Evolutionary conservation across 257 asterid genomes (phyloP).

Genomic region (Solanum habrochaites): DNA sequence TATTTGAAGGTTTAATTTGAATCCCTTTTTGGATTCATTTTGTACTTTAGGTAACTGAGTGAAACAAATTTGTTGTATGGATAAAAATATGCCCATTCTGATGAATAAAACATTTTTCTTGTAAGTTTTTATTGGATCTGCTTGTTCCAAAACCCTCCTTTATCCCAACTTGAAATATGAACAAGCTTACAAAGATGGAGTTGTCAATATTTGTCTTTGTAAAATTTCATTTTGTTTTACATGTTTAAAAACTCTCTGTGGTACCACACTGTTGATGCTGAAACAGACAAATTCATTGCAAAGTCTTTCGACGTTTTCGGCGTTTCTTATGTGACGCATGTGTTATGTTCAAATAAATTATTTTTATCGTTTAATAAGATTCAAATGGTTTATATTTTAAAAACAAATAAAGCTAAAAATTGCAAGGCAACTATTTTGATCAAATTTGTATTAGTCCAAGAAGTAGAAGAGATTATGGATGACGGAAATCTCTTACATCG

Average conservation of each 20-base stretch:
- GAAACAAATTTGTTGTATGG: neutral
- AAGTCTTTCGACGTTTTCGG: too few relatives aligned
- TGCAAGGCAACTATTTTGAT: too few relatives aligned
- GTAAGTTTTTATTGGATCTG: neutral
- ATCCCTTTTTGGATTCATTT: neutral
- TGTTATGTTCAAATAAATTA: too few relatives aligned
- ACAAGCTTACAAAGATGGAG: neutral
- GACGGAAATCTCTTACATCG: neutral
- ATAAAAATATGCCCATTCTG: neutral
- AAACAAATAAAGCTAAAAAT: neutral
- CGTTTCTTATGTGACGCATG: too few relatives aligned
- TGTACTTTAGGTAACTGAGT: neutral
- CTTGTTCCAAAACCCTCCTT: neutral
- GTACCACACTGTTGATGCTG: neutral
- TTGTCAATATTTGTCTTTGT: neutral
- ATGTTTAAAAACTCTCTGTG: neutral
- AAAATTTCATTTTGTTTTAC: neutral
- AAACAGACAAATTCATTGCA: too few relatives aligned
- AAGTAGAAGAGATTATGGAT: neutral
- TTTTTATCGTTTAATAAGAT: too few relatives aligned
- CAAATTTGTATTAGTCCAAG: too few relatives aligned
- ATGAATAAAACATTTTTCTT: neutral
- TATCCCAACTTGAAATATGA: neutral
- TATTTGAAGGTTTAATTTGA: constrained; percentile 32
- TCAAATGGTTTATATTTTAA: too few relatives aligned